Evolutionary conservation across 2,329 filamentous ascomycete species (phyloP), one percentile per base, ranked within the genome.

Genomic region (Ascochyta fabae): DNA sequence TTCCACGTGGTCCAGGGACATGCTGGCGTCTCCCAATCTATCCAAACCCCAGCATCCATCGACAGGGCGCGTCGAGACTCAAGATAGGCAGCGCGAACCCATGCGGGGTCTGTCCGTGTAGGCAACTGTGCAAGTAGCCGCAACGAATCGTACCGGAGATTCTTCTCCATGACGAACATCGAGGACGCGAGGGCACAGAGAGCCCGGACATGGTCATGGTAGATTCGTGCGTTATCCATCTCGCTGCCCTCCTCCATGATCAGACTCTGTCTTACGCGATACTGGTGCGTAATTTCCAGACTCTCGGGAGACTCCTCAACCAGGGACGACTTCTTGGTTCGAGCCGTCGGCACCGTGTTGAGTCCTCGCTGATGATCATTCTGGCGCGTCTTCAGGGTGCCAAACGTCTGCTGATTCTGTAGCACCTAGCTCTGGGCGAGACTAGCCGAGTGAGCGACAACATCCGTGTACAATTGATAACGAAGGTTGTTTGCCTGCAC

Each of bases 361-460:
- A 16, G 27, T 6, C 41, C 8, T 22, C n/a, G 41, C 27, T 43
- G 26, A 6, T 8, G 27, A 12, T 26, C 3, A 24, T 23, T 16
- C 15, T 33, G 2, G 16, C 1, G 6, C 15, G 12, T 6, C 24
- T 31, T 13, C 15, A 27, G 13, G 9, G 15, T 23, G 4, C 15
- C 31, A 2, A 48, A 48, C 0, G 5, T 23, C 31, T 13, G 44
- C 39, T 10, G n/a, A 19, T 48, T 48, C 13, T 43, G 31, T 19
- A 53, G 51, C 44, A 53, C 38, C 51, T 48, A 53, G 44, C 44
- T 39, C 26, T 43, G 38, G 15, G 6, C 44, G 7, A 42, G 38
- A 12, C 16, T 15, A 6, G 27, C 31, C 3, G 44, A 48, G 12
- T 29, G 33, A 15, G 9, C 34, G 27, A 53, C 19, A 16, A 44